Evolutionary conservation across 768 basidiomycete genomes (phyloP), one percentile per base, ranked within the genome.

Genomic region (Trametes sanguinea): DNA sequence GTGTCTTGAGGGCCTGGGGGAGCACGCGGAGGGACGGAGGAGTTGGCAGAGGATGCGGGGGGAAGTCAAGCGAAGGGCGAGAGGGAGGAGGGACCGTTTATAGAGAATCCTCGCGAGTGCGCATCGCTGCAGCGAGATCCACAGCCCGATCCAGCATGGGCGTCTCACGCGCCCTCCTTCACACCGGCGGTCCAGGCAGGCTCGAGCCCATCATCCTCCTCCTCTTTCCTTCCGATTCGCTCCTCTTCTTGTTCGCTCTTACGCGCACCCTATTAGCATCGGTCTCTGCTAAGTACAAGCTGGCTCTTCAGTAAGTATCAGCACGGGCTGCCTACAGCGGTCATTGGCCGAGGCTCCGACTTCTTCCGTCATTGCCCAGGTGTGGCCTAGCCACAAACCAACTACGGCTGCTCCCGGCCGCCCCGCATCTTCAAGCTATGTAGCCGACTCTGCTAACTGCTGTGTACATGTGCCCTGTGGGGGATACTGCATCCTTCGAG

Each of bases 141-240:
- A 29, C 27, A 17, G 10, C 57, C 48, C 48, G 57, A 60, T 60
- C 51, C 14, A 22, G 51, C 6, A 43, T 22, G 50, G 58, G 58
- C 51, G 58, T 44, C 58, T 53, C 29, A 37, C 58, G 43, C 52
- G 37, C 53, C 27, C 27, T 29, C 42, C 43, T 44, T 27, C 52
- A 4, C 39, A 48, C 59, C 51, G 51, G 51, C 59, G 51, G 51
- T 47, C 59, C 35, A 46, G 59, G 45, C 44, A 9, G 32, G 57
- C 59, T 60, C 59, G 51, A 60, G 59, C 45, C 43, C 27, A 22
- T 29, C n/a, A 42, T 44, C 50, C 29, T 51, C 57, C 35, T 37
- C 35, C 35, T 37, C 13, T 10, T 10, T 33, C 30, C 32, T n/a
- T n/a, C 56, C 57, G 57, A 47, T 43, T 58, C 48, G 30, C 40